Evolutionary conservation across 345 rosid genomes (phyloP).

Genomic region (Melaleuca alternifolia): DNA sequence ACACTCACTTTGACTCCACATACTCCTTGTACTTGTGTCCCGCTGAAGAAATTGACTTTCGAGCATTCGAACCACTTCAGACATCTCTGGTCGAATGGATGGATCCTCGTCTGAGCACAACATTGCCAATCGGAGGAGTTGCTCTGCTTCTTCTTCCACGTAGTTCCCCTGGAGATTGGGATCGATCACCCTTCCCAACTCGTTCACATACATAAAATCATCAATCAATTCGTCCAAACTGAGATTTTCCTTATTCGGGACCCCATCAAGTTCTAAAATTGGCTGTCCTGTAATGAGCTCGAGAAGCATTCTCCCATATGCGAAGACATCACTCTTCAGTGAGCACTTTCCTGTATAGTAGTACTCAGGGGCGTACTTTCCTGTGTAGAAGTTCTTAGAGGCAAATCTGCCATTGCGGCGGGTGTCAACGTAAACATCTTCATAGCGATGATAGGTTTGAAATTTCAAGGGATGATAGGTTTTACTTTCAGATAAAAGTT

Average conservation of each 20-base stretch:
- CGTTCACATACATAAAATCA: not conserved
- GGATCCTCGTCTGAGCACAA: not conserved
- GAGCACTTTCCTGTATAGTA: not conserved
- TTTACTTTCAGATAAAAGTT: no score
- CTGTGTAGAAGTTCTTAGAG: no score
- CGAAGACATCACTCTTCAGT: not conserved
- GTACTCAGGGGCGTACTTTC: constrained; percentile 1
- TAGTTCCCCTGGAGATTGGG: not conserved
- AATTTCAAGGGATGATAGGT: no score
- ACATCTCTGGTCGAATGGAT: not conserved
- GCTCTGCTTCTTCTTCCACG: not conserved
- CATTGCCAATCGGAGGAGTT: not conserved
- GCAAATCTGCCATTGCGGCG: not conserved
- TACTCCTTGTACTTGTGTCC: not conserved
- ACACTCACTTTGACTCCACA: not conserved
- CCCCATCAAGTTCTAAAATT: not conserved
- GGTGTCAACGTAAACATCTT: not conserved
- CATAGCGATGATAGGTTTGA: not conserved
- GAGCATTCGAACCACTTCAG: not conserved
- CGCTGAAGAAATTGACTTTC: not conserved
- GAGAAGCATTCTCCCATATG: not conserved
- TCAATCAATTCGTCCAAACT: not conserved
- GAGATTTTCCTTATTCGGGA: not conserved
- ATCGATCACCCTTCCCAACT: not conserved
- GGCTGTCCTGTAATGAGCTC: not conserved